Evolutionary conservation across 2,329 filamentous ascomycete genomes (phyloP).

Genomic region (Claviceps maximensis): DNA sequence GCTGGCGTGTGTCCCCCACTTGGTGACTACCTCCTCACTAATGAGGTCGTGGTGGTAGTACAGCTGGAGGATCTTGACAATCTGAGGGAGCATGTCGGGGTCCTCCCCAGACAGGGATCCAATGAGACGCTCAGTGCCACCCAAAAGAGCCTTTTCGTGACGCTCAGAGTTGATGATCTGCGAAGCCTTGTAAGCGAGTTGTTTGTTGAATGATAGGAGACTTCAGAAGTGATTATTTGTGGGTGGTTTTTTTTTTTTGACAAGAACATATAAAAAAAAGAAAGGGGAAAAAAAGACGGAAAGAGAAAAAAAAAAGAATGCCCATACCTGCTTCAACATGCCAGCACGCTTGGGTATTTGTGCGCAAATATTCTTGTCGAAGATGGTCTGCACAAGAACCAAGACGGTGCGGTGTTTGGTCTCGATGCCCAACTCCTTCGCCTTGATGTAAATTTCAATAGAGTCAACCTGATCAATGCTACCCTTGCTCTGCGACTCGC

Average conservation of each 20-base stretch:
- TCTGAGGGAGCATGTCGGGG: constrained; percentile 59
- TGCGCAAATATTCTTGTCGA: constrained; percentile 76
- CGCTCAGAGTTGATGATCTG: constrained; percentile 65
- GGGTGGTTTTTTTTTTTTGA: neutral
- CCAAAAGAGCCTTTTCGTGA: constrained; percentile 90
- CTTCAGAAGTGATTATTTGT: neutral
- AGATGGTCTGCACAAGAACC: constrained; percentile 86
- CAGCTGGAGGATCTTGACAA: constrained; percentile 77
- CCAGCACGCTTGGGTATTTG: constrained; percentile 73
- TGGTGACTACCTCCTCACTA: constrained; percentile 74
- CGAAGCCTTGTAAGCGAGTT: neutral
- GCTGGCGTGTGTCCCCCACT: constrained; percentile 89
- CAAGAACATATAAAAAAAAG: neutral
- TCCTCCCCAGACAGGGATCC: constrained; percentile 58
- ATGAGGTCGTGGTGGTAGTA: constrained; percentile 87
- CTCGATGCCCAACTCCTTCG: constrained; percentile 91
- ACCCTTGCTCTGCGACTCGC: constrained; percentile 57
- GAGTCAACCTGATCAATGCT: constrained; percentile 70
- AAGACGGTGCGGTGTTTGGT: constrained; percentile 84
- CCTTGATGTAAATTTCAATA: constrained; percentile 89
- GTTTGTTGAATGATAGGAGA: neutral
- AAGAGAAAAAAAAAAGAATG: neutral
- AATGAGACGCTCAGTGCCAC: constrained; percentile 87
- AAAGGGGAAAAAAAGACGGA: neutral
- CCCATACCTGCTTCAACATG: constrained; percentile 74